These are phyloP conservation scores for Hortaea werneckii DNA, from an alignment of 2,329 filamentous ascomycete species.

Conservation along the genomic window DNA sequence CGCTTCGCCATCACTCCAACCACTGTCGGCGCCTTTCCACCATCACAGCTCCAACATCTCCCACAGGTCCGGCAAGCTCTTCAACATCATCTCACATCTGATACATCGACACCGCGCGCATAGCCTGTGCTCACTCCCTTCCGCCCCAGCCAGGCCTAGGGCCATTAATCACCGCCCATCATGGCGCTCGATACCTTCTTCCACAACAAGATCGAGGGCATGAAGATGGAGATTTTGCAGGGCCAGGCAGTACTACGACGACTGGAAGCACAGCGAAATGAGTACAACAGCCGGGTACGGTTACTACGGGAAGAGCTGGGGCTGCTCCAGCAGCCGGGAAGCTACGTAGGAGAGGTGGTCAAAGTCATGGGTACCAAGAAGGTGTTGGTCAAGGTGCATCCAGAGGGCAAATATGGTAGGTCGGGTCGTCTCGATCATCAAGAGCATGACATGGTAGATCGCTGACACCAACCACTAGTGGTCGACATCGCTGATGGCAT, in stretches of 20 bases:
- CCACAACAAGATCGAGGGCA: constrained; percentile 99
- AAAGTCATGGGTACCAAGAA: constrained; percentile 99
- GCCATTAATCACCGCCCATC: constrained; percentile 28
- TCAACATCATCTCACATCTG: too few species aligned
- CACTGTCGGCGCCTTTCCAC: too few species aligned
- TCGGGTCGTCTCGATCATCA: constrained; percentile 20
- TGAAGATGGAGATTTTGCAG: constrained; percentile 99
- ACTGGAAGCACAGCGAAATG: constrained; percentile 94
- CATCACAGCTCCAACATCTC: too few species aligned
- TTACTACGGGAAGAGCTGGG: constrained; percentile 91
- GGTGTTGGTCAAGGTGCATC: constrained; percentile 96
- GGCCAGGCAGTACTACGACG: constrained; percentile 90
- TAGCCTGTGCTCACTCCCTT: too few species aligned
- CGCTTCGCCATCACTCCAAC: too few species aligned
- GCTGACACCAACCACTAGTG: constrained; percentile 44
- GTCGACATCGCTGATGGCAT: constrained; percentile 93
- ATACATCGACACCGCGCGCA: too few species aligned
- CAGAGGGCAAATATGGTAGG: constrained; percentile 98
- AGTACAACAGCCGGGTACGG: constrained; percentile 97
- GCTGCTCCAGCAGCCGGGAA: constrained; percentile 89
- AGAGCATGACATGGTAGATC: background rate
- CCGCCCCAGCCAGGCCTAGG: too few species aligned
- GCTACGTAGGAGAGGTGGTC: constrained; percentile 98
- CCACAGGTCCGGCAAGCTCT: too few species aligned
- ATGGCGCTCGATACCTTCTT: constrained; percentile 99